Evolutionary conservation across 2,329 filamentous ascomycete species (phyloP).

Genomic region (Xylaria sp.): DNA sequence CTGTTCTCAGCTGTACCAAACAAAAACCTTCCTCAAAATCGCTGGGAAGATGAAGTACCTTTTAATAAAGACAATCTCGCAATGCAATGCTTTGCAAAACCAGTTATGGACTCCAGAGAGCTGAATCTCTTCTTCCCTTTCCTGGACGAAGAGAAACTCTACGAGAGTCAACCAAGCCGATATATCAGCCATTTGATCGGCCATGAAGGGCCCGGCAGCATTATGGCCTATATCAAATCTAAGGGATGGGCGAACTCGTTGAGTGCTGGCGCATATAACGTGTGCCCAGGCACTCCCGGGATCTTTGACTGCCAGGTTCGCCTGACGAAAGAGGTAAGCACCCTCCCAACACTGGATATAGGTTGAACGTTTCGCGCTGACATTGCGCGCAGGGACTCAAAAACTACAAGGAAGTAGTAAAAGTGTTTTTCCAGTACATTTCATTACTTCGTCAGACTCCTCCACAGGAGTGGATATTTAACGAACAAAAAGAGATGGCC

Average conservation of each 20-base stretch:
- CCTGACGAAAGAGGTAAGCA: slow-evolving; percentile 79
- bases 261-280: slow-evolving; percentile 76
- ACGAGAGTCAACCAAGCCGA: slow-evolving; percentile 81
- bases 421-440: slow-evolving; percentile 90
- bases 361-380: slow-evolving; percentile 19
- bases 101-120: slow-evolving; percentile 86
- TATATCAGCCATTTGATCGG: slow-evolving; percentile 92
- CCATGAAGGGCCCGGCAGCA: slow-evolving; percentile 91
- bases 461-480: slow-evolving; percentile 91
- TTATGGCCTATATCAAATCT: slow-evolving; percentile 87
- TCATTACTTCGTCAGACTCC: slow-evolving; percentile 81
- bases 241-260: slow-evolving; percentile 91
- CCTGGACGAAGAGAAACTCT: slow-evolving; percentile 82
- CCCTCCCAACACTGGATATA: background rate
- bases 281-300: slow-evolving; percentile 80
- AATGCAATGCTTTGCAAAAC: slow-evolving; percentile 86
- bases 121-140: slow-evolving; percentile 86
- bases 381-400: slow-evolving; percentile 66
- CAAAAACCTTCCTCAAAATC: slow-evolving; percentile 75
- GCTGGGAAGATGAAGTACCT: slow-evolving; percentile 63
- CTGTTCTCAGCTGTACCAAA: slow-evolving; percentile 84
- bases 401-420: slow-evolving; percentile 83
- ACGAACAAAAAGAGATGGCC: slow-evolving; percentile 88
- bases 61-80: slow-evolving; percentile 61
- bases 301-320: slow-evolving; percentile 83